Conservation (phyloP, 1,284 basidiomycete species). For the Tilletiopsis washingtonensis region DNA sequence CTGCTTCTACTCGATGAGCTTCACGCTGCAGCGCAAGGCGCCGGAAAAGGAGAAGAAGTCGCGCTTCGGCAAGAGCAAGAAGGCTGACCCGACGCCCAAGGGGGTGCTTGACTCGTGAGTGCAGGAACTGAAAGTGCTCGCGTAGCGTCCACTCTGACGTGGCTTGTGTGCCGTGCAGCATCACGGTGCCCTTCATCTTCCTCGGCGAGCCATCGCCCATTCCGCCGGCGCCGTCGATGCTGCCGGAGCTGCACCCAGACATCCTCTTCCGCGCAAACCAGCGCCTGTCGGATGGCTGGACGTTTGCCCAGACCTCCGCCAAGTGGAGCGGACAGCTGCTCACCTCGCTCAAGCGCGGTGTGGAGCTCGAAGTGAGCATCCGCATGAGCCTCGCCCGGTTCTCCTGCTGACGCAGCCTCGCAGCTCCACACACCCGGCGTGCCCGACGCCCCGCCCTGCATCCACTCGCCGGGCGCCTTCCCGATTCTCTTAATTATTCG, state of each 20-base stretch:
- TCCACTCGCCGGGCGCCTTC: slow-evolving; percentile 32
- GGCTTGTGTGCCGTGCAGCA: slow-evolving; percentile 5
- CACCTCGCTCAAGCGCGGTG: slow-evolving; percentile 18
- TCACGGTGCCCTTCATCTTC: slow-evolving; percentile 38
- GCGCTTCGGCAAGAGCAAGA: slow-evolving; percentile 5
- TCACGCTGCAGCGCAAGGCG: slow-evolving; percentile 14
- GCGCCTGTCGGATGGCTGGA: slow-evolving; percentile 25
- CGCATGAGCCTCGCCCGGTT: background rate
- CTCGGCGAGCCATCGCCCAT: slow-evolving; percentile 28
- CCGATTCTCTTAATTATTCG: slow-evolving; percentile 35
- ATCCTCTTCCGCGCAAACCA: slow-evolving; percentile 15
- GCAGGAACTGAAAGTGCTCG: background rate
- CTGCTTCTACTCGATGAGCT: slow-evolving; percentile 37
- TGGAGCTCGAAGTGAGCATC: slow-evolving; percentile 24
- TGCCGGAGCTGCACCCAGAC: slow-evolving; percentile 21
- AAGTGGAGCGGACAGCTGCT: slow-evolving; percentile 34
- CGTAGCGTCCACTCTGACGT: background rate
- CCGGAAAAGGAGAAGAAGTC: background rate
- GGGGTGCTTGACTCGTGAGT: slow-evolving; percentile 3
- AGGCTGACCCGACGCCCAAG: slow-evolving; percentile 7
- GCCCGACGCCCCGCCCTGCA: slow-evolving; percentile 8
- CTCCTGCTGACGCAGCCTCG: background rate
- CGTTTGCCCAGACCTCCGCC: slow-evolving; percentile 20
- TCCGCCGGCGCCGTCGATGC: slow-evolving; percentile 24
- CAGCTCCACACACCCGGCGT: slow-evolving; percentile 8